Percentiles rank a stretch among this genome's conserved stretches.
phyloP scores from a whole-genome alignment of 768 basidiomycete genomes.

The Panellus pusillus region DNA sequence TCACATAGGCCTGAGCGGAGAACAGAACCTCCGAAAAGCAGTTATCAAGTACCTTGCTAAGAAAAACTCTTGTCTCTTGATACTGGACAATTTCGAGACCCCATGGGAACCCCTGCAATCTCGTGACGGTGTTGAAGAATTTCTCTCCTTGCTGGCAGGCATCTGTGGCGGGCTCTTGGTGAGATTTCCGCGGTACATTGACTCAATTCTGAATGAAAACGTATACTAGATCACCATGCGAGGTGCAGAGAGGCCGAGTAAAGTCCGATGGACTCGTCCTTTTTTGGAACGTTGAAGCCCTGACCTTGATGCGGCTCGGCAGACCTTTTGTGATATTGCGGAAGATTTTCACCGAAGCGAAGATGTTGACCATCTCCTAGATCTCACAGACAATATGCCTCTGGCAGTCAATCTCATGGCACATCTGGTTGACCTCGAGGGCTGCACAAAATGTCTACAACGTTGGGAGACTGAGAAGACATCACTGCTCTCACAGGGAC shows the following conservation, averaged over 20 bases:
- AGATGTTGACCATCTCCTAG: not conserved
- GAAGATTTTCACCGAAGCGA: not conserved
- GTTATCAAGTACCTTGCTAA: not conserved
- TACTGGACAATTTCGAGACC: conserved; percentile 2
- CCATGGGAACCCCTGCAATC: not conserved
- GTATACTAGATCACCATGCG: conserved; percentile 1
- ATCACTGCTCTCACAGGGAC: too few species aligned
- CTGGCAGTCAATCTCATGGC: not conserved
- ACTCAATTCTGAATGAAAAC: not conserved
- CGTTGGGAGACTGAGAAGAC: not conserved
- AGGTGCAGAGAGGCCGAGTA: not conserved
- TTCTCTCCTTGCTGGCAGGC: not conserved
- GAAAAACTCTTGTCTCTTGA: not conserved
- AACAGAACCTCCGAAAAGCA: not conserved
- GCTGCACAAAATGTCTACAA: not conserved
- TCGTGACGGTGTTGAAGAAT: not conserved
- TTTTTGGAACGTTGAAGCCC: not conserved
- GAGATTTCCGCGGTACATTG: not conserved
- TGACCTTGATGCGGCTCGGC: not conserved
- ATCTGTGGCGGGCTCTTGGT: not conserved
- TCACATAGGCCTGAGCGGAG: not conserved
- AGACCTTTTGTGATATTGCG: not conserved
- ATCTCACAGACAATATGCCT: not conserved
- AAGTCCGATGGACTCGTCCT: not conserved
- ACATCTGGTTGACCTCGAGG: not conserved